A percentile compares a stretch with the other conserved stretches of the same genome.
phyloP scores from a whole-genome alignment of 2,329 filamentous ascomycete genomes.

The Ciborinia camelliae region DNA sequence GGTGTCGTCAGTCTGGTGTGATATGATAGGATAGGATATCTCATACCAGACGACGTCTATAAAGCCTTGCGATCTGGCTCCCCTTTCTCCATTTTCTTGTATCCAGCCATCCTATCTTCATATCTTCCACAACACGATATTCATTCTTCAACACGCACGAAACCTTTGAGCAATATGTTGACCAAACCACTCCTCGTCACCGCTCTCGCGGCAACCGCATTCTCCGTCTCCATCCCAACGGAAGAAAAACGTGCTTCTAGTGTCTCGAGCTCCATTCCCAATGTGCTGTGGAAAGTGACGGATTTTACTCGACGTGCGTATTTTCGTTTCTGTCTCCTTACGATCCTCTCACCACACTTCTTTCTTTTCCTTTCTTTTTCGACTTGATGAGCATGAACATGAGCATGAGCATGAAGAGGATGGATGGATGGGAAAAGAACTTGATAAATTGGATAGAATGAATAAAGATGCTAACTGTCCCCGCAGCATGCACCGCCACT shows the following conservation, averaged over 20 bases:
- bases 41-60: background rate
- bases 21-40: background rate
- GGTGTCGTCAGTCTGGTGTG: too few species aligned
- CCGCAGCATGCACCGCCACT: slow-evolving; percentile 3
- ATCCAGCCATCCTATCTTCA: background rate
- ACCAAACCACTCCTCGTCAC: slow-evolving; percentile 6
- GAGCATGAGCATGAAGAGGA: background rate
- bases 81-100: background rate
- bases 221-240: slow-evolving; percentile 7
- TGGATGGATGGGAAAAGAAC: background rate
- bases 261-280: background rate
- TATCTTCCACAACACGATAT: background rate
- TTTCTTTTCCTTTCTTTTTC: background rate
- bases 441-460: background rate
- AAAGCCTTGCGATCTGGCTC: background rate
- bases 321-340: background rate
- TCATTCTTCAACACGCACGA: background rate
- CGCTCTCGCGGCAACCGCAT: background rate
- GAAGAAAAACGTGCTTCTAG: background rate
- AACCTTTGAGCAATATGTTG: slow-evolving; percentile 17
- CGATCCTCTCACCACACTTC: background rate
- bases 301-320: slow-evolving; percentile 21
- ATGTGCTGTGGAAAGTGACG: slow-evolving; percentile 19
- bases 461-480: background rate
- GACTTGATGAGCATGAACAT: background rate